Base-by-base conservation (phyloP, 2,329 filamentous ascomycete genomes). In the Fusarium hainanense region DNA sequence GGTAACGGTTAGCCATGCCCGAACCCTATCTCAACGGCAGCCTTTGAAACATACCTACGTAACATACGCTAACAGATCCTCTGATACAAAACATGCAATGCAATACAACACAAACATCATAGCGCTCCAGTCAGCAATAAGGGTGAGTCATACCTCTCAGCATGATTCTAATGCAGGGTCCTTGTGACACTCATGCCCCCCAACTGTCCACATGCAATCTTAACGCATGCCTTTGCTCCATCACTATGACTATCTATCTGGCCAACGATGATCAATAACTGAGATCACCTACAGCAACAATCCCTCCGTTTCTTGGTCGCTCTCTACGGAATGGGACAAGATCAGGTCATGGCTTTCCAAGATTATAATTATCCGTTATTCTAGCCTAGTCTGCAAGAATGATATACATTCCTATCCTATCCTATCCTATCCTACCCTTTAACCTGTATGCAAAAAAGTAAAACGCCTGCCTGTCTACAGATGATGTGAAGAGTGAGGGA, bases 351-450 rank as follows among this genome's bases (percentile, higher is more conserved):
- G 18, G 40, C 48, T 68, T 55, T 69, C 51, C 54, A 68, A 55
- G 44, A 71, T 66, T 70, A 71, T 66, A 49, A 71, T 66, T 71
- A 71, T 61, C 68, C 54, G 46, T 55, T 62, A 64, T 46, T 51
- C 54, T 48, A 43, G 43, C 37, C 46, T 54, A 51, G 50, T 16
- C 50, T n/a, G 20, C 34, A 66, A 51, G 51, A 68, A 70, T 58
- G 54, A 43, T 47, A 20, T 30, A n/a, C 59, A 61, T 70, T 71
- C 68, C 66, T 70, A 34, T 37, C 32, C 25, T 50, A 20, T 30
- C 32, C 23, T 50, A n/a, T 12, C 47, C 30, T 25, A 18, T 10
- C 28, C 28, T 34, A 16, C 9, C 41, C 41, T 43, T 23, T 43
- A 16, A 23, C 14, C 20, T 18, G 20, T 61, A 56, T 40, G 41